These are phyloP conservation scores for Ramichloridium luteum DNA, from an alignment of 2,329 filamentous ascomycete genomes.

Conservation along the genomic window DNA sequence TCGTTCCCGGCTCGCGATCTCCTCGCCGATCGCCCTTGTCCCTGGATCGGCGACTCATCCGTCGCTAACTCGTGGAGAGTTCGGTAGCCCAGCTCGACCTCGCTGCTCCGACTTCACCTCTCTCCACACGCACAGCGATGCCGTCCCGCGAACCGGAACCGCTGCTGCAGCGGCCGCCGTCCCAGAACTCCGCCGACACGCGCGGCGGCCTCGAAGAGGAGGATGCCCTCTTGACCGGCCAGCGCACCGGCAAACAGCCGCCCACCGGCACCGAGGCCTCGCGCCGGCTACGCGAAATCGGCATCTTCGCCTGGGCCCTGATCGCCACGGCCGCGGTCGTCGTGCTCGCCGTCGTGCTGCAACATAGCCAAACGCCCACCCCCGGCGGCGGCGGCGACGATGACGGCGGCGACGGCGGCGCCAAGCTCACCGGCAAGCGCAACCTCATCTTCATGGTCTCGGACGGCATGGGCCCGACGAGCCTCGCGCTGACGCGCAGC, in stretches of 20 bases:
- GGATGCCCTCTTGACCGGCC: slow-evolving; percentile 49
- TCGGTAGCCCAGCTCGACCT: no score
- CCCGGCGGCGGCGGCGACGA: slow-evolving; percentile 5
- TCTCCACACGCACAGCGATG: no score
- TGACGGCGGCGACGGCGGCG: not conserved
- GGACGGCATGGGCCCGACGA: slow-evolving; percentile 94
- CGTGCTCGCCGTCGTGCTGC: slow-evolving; percentile 68
- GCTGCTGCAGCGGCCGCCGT: slow-evolving; percentile 43
- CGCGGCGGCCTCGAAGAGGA: slow-evolving; percentile 44
- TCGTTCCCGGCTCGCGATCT: no score
- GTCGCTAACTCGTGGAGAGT: no score
- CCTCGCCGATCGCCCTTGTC: no score
- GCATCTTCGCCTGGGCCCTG: slow-evolving; percentile 71
- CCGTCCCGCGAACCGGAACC: slow-evolving; percentile 36
- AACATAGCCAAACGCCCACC: slow-evolving; percentile 38
- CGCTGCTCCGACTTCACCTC: no score
- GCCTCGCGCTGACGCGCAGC: slow-evolving; percentile 71
- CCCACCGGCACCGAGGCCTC: slow-evolving; percentile 33
- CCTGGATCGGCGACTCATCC: no score
- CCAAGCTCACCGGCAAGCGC: slow-evolving; percentile 49
- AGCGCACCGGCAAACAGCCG: slow-evolving; percentile 26
- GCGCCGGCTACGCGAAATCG: slow-evolving; percentile 54
- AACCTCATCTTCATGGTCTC: slow-evolving; percentile 99
- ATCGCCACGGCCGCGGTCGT: slow-evolving; percentile 68
- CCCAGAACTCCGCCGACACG: slow-evolving; percentile 41